phyloP scores from a whole-genome alignment of 306 rosid species.

The Dryas alaskensis region DNA sequence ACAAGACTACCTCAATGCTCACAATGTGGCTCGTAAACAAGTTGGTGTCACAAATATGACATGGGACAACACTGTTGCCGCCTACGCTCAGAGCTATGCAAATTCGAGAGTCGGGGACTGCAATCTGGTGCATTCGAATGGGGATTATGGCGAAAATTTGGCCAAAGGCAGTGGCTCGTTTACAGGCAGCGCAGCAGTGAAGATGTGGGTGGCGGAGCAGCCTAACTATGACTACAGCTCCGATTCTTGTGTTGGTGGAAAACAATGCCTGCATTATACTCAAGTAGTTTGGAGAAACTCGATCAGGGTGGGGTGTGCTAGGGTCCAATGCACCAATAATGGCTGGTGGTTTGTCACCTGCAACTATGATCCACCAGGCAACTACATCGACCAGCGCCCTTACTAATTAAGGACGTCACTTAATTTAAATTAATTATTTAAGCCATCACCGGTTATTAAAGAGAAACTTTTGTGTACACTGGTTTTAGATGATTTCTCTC shows the following conservation, averaged over 20 bases:
- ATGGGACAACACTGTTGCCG: constrained; percentile 21
- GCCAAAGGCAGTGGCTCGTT: constrained; percentile 27
- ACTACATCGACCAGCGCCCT: constrained; percentile 33
- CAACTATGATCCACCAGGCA: constrained; percentile 51
- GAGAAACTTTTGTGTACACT: too few relatives aligned
- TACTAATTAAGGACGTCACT: constrained; percentile 1
- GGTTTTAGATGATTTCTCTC: too few relatives aligned
- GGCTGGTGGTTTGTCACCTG: constrained; percentile 31
- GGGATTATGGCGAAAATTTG: constrained; percentile 39
- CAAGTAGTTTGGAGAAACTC: constrained; percentile 51
- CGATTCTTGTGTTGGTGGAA: constrained; percentile 32
- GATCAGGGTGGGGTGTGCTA: constrained; percentile 42
- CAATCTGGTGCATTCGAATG: constrained; percentile 25
- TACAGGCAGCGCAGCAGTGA: constrained; percentile 19
- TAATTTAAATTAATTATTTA: too few relatives aligned
- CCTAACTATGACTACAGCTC: constrained; percentile 20
- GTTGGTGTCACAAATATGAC: constrained; percentile 9
- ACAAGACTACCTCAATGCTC: constrained; percentile 22
- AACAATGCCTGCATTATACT: constrained; percentile 39
- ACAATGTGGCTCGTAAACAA: constrained; percentile 25
- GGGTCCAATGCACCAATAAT: constrained; percentile 39
- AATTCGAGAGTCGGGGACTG: constrained; percentile 15
- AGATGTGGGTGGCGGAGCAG: constrained; percentile 41
- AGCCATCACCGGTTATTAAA: too few relatives aligned
- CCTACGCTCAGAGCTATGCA: constrained; percentile 34